Base-by-base conservation (phyloP, 176 grass and related monocot species). In the Dendrocalamus sinicus region DNA sequence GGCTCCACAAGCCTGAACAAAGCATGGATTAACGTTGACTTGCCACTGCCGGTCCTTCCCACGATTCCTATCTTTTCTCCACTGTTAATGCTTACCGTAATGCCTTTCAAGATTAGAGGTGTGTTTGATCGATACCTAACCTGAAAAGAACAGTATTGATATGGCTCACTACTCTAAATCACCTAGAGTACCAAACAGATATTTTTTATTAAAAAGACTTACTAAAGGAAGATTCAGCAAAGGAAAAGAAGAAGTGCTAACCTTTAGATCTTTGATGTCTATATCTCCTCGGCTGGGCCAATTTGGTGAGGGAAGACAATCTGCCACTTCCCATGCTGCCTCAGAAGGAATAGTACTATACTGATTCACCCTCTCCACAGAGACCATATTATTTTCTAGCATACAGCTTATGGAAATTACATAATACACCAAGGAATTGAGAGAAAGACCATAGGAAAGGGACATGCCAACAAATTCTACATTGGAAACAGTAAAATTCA, bases 21-120 rank as follows among this genome's bases (percentile, higher is more conserved):
- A 78, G 86, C 95, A 70, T 95, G 93, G 70, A 98, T 80, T 28
- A 98, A 75, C 30, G 95, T 98, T 12, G 95, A 95, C 79, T 98
- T 98, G 80, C 95, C 95, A 55, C 95, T 98, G 71, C 95, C 95
- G 26, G 95, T 98, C 63, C 95, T 89, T 17, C 95, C 95, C 17
- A 98, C 95, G 16, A 98, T 81, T 81, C 95, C 95, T 60, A 98
- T 90, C 78, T 98, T 95, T 75, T 95, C 91, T 50, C 95, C 95
- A 60, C 84, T 82, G 9, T 57, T 72, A 76, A 98, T 90, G 70
- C 63, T 95, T 45, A 95, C 12, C 2, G 95, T 92, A 75, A 98
- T 91, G 3, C 95, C 95, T 72, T 98, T 95, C 73, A 98, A 91
- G 43, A 98, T 94, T 54, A 95, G 70, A 54, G 95, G 95, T 55